These are phyloP conservation scores for Collariella sp. DNA, from an alignment of 495 filamentous ascomycete genomes.

Conservation along the genomic window DNA sequence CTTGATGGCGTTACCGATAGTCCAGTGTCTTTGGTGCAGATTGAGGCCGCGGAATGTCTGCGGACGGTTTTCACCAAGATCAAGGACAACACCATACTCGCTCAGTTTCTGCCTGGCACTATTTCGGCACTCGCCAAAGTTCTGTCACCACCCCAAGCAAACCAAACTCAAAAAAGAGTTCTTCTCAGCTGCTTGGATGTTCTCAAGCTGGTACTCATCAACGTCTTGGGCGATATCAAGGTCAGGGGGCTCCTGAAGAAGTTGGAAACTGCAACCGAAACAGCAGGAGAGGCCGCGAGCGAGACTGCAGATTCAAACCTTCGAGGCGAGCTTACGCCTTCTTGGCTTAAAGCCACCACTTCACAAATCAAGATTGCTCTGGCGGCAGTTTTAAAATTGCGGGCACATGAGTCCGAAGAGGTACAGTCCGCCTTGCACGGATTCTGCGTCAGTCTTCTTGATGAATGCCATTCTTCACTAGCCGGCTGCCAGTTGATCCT, in stretches of 20 bases:
- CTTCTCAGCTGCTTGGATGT: conserved; percentile 53
- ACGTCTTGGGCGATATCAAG: conserved; percentile 56
- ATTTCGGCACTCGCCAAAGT: conserved; percentile 72
- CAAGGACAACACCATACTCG: conserved; percentile 60
- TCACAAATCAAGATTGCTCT: conserved; percentile 80
- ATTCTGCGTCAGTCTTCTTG: conserved; percentile 64
- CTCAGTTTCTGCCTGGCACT: conserved; percentile 80
- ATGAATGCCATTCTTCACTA: conserved; percentile 69
- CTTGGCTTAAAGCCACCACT: conserved; percentile 77
- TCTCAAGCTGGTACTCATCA: conserved; percentile 51
- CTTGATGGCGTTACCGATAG: conserved; percentile 60
- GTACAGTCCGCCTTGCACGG: conserved; percentile 58
- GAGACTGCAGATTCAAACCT: background rate
- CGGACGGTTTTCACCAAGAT: conserved; percentile 53
- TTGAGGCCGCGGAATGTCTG: conserved; percentile 58
- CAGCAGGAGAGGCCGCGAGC: conserved; percentile 3
- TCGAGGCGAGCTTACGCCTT: conserved; percentile 33
- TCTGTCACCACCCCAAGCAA: conserved; percentile 57
- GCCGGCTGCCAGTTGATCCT: conserved; percentile 59
- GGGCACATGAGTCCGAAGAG: conserved; percentile 62
- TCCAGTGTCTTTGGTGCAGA: conserved; percentile 52
- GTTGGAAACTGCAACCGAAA: background rate
- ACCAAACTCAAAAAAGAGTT: conserved; percentile 55
- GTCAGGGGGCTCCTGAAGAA: conserved; percentile 35
- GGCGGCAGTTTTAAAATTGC: conserved; percentile 65